phyloP scores from a whole-genome alignment of 257 asterid genomes.

The Plectranthus barbatus region DNA sequence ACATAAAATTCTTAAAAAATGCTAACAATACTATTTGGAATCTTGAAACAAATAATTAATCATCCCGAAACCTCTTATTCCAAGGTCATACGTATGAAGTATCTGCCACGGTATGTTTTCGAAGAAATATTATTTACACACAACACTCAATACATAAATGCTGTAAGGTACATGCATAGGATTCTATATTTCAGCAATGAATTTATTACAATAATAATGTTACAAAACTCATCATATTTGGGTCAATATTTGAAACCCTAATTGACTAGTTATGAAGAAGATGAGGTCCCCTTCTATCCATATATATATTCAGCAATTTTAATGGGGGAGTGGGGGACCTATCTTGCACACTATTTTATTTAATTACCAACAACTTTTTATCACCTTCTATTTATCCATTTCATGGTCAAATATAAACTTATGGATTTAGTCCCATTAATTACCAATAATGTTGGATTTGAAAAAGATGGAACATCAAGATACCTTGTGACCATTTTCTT shows the following conservation, averaged over 20 bases:
- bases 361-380: slow-evolving; percentile 19
- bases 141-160: too few relatives aligned
- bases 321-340: slow-evolving; percentile 1
- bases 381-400: slow-evolving; percentile 11
- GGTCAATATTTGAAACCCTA: slow-evolving; percentile 7
- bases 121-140: too few relatives aligned
- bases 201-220: not conserved
- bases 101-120: too few relatives aligned
- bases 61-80: too few relatives aligned
- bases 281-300: slow-evolving; percentile 11
- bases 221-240: slow-evolving; percentile 2
- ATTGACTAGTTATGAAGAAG: not conserved
- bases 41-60: too few relatives aligned
- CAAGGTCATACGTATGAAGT: too few relatives aligned
- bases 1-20: too few relatives aligned
- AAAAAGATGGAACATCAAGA: not conserved
- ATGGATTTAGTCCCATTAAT: not conserved
- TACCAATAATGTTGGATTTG: not conserved
- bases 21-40: too few relatives aligned
- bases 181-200: not conserved
- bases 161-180: too few relatives aligned
- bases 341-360: not conserved
- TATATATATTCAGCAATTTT: too few relatives aligned
- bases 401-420: slow-evolving; percentile 7
- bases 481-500: too few relatives aligned